Evolutionary conservation across 116 monocot genomes (phyloP).

Genomic region (Papilionanthe hybrid): DNA sequence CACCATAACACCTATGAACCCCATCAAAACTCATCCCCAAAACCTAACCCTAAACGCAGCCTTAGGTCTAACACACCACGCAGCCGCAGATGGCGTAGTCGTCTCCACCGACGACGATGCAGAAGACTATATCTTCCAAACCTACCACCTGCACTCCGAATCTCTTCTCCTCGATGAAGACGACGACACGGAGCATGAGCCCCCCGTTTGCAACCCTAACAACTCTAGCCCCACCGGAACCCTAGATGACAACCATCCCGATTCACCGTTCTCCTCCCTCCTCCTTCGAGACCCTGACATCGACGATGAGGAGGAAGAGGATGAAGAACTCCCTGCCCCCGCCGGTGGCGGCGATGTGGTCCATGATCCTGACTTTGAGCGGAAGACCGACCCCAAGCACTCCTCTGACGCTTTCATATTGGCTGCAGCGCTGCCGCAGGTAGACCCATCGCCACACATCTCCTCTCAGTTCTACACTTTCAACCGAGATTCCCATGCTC

Average conservation of each 20-base stretch:
- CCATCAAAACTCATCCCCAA: constrained; percentile 21
- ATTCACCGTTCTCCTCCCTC: constrained; percentile 23
- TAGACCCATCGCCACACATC: constrained; percentile 89
- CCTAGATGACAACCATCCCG: constrained; percentile 10
- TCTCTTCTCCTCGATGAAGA: constrained; percentile 38
- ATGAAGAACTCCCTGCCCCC: constrained; percentile 14
- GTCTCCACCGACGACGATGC: constrained; percentile 14
- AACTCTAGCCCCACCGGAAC: constrained; percentile 5
- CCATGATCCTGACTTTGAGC: constrained; percentile 6
- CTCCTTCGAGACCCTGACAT: constrained; percentile 18
- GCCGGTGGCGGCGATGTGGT: constrained; percentile 9
- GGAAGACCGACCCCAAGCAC: constrained; percentile 8
- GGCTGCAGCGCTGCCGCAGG: constrained; percentile 16
- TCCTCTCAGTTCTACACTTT: constrained; percentile 99
- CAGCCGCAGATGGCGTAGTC: not conserved
- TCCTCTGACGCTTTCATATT: not conserved
- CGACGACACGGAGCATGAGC: constrained; percentile 14
- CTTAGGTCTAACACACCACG: constrained; percentile 14
- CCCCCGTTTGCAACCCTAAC: not conserved
- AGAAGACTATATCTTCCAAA: constrained; percentile 32
- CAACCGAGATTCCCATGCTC: constrained; percentile 65
- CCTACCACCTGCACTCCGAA: constrained; percentile 17
- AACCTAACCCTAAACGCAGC: constrained; percentile 19
- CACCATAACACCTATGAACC: constrained; percentile 46
- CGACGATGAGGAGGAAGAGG: constrained; percentile 41